A percentile compares a stretch with the other conserved stretches of the same genome.
Evolutionary conservation across 1,284 basidiomycete genomes (phyloP).

Genomic region (Naganishia liquefaciens): DNA sequence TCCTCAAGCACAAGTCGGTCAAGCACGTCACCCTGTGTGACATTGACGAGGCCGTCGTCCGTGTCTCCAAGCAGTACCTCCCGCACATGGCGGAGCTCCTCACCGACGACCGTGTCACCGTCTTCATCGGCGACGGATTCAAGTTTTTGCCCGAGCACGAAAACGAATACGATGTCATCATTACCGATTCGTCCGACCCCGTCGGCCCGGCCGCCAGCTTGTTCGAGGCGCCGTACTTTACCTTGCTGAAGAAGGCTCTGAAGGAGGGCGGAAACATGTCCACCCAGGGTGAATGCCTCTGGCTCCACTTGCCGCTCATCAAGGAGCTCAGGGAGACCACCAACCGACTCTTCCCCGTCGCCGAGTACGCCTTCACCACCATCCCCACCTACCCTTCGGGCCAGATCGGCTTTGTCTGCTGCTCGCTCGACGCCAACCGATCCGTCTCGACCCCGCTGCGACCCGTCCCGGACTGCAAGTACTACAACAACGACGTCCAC

Average conservation of each 20-base stretch:
- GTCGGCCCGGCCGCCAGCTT: slow-evolving; percentile 92
- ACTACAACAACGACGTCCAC: slow-evolving; percentile 87
- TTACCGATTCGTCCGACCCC: slow-evolving; percentile 98
- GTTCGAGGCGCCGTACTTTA: slow-evolving; percentile 97
- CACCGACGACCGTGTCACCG: slow-evolving; percentile 77
- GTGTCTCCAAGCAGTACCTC: slow-evolving; percentile 89
- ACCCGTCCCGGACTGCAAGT: slow-evolving; percentile 69
- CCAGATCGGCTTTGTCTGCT: slow-evolving; percentile 94
- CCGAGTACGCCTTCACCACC: slow-evolving; percentile 92
- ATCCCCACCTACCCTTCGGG: slow-evolving; percentile 98
- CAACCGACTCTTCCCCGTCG: slow-evolving; percentile 74
- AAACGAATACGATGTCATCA: slow-evolving; percentile 92
- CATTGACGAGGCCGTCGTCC: slow-evolving; percentile 98
- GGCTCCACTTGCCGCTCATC: slow-evolving; percentile 92
- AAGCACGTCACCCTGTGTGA: slow-evolving; percentile 94
- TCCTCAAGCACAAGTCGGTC: slow-evolving; percentile 89
- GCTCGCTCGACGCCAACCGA: slow-evolving; percentile 73
- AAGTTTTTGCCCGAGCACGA: slow-evolving; percentile 90
- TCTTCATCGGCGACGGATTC: slow-evolving; percentile 95
- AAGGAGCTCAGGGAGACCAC: slow-evolving; percentile 73
- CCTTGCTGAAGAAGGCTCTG: slow-evolving; percentile 86
- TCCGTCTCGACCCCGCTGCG: slow-evolving; percentile 71
- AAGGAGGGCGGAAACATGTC: slow-evolving; percentile 90
- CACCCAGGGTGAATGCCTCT: slow-evolving; percentile 94
- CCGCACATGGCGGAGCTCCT: slow-evolving; percentile 92